Evolutionary conservation across 306 rosid genomes (phyloP).

Genomic region (Echinosophora koreensis): DNA sequence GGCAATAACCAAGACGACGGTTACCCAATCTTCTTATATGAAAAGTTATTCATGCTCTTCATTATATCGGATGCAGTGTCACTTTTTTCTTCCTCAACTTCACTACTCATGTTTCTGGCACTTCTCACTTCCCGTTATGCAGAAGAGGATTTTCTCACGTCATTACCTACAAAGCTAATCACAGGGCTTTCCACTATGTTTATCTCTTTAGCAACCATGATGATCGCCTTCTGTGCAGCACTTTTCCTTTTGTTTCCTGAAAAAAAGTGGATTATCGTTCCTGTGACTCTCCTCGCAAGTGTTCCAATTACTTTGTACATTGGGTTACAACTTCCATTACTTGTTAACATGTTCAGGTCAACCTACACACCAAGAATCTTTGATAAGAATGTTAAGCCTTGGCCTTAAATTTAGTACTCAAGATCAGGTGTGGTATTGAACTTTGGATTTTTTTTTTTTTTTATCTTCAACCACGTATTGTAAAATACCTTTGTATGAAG

Average conservation of each 20-base stretch:
- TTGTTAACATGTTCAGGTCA: neutral
- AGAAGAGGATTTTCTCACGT: slow-evolving; percentile 8
- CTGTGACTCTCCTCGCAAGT: neutral
- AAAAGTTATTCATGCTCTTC: neutral
- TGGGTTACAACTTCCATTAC: slow-evolving; percentile 6
- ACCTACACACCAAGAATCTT: neutral
- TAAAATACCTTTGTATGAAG: no score
- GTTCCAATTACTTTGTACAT: slow-evolving; percentile 6
- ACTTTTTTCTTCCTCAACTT: slow-evolving; percentile 18
- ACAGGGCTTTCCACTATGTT: neutral
- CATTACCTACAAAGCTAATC: neutral
- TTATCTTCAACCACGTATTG: no score
- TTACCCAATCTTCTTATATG: neutral
- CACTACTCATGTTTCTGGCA: slow-evolving; percentile 2
- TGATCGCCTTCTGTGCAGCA: slow-evolving; percentile 17
- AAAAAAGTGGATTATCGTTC: slow-evolving; percentile 1
- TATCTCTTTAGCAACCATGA: slow-evolving; percentile 1
- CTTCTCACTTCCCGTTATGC: slow-evolving; percentile 2
- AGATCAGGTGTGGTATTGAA: no score
- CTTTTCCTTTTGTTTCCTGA: neutral
- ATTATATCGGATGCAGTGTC: slow-evolving; percentile 2
- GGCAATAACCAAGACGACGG: slow-evolving; percentile 3
- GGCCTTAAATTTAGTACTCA: neutral
- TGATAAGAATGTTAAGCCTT: neutral
- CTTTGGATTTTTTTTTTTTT: no score